Percentiles rank a stretch among this genome's conserved stretches.
phyloP scores from a whole-genome alignment of 176 grass and related monocot species.

The Aechmea fasciata region DNA sequence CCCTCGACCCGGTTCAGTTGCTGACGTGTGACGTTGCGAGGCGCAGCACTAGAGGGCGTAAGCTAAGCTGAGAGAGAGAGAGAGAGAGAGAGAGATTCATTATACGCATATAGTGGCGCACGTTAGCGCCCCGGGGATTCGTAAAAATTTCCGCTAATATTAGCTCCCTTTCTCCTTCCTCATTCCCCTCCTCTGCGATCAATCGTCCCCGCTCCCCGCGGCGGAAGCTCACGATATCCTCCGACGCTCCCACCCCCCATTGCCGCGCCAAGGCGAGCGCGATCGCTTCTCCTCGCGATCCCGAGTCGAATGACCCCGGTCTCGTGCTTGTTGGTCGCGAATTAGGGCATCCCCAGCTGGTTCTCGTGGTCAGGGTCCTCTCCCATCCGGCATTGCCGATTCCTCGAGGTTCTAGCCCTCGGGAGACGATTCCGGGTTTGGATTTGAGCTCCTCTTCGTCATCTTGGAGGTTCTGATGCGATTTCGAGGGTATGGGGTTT shows the following conservation, averaged over 20 bases:
- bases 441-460: not conserved
- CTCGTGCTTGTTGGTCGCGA: constrained; percentile 4
- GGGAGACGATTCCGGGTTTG: not conserved
- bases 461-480: not conserved
- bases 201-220: not conserved
- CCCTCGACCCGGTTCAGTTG: not conserved
- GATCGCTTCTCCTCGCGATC: constrained; percentile 8
- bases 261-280: not conserved
- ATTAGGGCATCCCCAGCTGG: constrained; percentile 8
- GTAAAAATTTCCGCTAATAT: not conserved
- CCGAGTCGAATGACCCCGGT: constrained; percentile 7
- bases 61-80: not conserved
- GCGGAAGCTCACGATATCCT: constrained; percentile 7
- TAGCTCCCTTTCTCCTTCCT: not conserved
- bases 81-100: not conserved
- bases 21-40: not conserved
- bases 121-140: not conserved
- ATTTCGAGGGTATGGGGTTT: not conserved
- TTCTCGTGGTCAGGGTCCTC: constrained; percentile 1
- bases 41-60: not conserved
- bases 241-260: not conserved
- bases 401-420: not conserved
- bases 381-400: not conserved
- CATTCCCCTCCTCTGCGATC: not conserved
- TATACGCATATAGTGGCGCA: not conserved